phyloP scores from a whole-genome alignment of 345 rosid species.

The Syzygium jambos region DNA sequence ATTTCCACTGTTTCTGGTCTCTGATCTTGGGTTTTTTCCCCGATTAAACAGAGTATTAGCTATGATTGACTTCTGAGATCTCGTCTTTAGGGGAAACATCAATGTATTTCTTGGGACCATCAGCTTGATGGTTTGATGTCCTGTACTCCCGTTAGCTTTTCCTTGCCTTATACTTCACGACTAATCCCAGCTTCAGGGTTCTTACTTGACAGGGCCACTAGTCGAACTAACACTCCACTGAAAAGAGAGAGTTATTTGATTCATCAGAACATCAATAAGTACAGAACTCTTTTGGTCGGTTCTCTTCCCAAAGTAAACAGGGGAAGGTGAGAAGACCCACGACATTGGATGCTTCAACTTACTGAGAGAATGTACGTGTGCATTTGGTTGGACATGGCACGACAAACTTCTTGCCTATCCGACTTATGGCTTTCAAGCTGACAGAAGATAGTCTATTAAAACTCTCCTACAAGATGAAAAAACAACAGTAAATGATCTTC shows the following conservation, averaged over 20 bases:
- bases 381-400: neutral
- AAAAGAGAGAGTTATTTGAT: neutral
- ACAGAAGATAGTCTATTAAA: neutral
- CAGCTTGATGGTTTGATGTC: neutral
- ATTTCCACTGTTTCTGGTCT: neutral
- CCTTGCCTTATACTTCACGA: neutral
- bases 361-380: neutral
- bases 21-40: neutral
- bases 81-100: neutral
- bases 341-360: neutral
- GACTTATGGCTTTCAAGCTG: neutral
- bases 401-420: neutral
- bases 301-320: neutral
- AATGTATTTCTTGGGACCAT: neutral
- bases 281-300: neutral
- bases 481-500: neutral
- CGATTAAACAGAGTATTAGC: neutral
- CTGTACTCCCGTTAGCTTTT: neutral
- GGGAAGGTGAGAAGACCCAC: neutral
- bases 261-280: neutral
- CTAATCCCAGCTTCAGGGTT: neutral
- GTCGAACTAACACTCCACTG: neutral
- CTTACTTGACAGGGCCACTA: neutral
- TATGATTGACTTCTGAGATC: neutral
- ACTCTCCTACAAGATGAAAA: neutral